These are phyloP conservation scores for Chytriomyces confervae DNA, from an alignment of 192 early-diverging fungal genomes.

Conservation along the genomic window DNA sequence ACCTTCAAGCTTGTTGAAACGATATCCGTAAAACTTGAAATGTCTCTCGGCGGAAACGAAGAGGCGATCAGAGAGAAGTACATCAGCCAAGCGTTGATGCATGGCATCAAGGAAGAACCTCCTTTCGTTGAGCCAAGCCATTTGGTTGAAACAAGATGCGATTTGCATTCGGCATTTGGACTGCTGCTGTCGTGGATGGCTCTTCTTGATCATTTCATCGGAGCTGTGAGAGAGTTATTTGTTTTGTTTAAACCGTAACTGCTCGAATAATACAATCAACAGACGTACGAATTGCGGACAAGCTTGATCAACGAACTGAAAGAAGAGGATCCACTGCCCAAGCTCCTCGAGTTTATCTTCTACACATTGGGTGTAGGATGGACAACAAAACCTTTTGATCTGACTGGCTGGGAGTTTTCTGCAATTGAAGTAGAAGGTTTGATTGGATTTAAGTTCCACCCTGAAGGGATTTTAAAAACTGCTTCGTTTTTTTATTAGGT, in stretches of 20 bases:
- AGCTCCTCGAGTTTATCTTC: constrained; percentile 69
- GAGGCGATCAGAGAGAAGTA: background rate
- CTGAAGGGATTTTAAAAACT: background rate
- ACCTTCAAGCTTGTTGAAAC: constrained; percentile 42
- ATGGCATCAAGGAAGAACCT: constrained; percentile 29
- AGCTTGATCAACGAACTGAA: constrained; percentile 24
- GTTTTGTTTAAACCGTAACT: background rate
- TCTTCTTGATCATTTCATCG: constrained; percentile 77
- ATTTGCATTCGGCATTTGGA: constrained; percentile 60
- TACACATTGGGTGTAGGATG: constrained; percentile 67
- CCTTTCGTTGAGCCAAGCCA: constrained; percentile 14
- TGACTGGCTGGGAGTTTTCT: constrained; percentile 71
- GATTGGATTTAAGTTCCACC: constrained; percentile 37
- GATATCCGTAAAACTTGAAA: constrained; percentile 49
- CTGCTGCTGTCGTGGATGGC: constrained; percentile 76
- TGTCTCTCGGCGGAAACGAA: constrained; percentile 27
- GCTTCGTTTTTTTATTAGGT: background rate
- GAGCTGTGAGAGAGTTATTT: constrained; percentile 61
- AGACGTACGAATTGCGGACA: constrained; percentile 71
- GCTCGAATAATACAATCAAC: background rate
- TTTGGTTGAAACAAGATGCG: constrained; percentile 26
- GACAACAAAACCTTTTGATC: constrained; percentile 64
- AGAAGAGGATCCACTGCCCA: constrained; percentile 53
- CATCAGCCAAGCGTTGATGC: background rate
- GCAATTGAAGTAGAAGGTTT: constrained; percentile 65